A percentile compares a stretch with the other conserved stretches of the same genome.
Conservation (phyloP, 2,329 filamentous ascomycete species). For the Dendrostoma leiphaemia region DNA sequence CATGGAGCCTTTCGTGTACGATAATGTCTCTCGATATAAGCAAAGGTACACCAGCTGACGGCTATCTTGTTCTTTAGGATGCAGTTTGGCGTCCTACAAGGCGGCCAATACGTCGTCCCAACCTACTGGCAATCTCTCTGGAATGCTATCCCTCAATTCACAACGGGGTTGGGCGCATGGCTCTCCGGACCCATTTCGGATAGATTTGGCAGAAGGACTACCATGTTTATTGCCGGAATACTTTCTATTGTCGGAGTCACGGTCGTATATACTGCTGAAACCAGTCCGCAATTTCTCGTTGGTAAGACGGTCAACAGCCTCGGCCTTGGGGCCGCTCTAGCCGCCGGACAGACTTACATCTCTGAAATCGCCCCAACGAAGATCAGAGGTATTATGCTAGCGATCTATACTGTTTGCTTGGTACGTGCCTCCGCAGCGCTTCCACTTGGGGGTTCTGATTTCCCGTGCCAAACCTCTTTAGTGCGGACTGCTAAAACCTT, state of each 20-base stretch:
- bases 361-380: slow-evolving; percentile 11
- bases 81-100: slow-evolving; percentile 1
- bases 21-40: not conserved
- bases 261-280: not conserved
- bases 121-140: slow-evolving; percentile 11
- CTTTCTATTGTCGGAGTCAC: slow-evolving; percentile 1
- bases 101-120: slow-evolving; percentile 1
- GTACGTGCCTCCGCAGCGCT: not conserved
- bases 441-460: too few species aligned
- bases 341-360: slow-evolving; percentile 7
- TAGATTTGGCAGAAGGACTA: not conserved
- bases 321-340: not conserved
- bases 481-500: too few species aligned
- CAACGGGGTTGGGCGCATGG: slow-evolving; percentile 6
- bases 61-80: not conserved
- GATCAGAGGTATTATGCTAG: slow-evolving; percentile 3
- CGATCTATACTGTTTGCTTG: slow-evolving; percentile 1
- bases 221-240: slow-evolving; percentile 1
- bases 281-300: not conserved
- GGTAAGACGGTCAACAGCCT: slow-evolving; percentile 3
- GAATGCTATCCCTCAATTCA: slow-evolving; percentile 9
- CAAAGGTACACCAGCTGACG: not conserved
- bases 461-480: too few species aligned
- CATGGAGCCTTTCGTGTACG: slow-evolving; percentile 8
- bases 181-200: slow-evolving; percentile 3